Conservation (phyloP, 345 rosid species). For the Rhodamnia argentea region DNA sequence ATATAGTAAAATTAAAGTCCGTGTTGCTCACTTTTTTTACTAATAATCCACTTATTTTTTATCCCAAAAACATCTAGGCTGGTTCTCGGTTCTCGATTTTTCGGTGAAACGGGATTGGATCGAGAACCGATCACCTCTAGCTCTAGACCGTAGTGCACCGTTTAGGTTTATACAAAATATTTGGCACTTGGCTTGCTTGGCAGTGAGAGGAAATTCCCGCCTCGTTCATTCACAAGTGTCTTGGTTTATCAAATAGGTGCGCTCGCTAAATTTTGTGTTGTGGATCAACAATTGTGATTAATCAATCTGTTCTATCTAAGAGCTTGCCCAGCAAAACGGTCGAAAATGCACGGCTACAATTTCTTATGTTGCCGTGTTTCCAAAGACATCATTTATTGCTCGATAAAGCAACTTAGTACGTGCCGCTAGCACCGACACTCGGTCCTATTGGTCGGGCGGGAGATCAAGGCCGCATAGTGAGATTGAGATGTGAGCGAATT, state of each 20-base stretch:
- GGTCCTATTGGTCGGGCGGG: not conserved
- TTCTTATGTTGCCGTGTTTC: not conserved
- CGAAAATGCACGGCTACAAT: not conserved
- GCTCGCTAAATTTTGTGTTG: not conserved
- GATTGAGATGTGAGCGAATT: not conserved
- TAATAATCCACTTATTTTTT: too few relatives aligned
- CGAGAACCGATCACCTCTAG: too few relatives aligned
- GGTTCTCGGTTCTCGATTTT: too few relatives aligned
- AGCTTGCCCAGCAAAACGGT: not conserved
- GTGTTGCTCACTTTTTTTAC: too few relatives aligned
- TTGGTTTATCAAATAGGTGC: not conserved
- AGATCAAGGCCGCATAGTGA: not conserved
- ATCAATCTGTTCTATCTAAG: not conserved
- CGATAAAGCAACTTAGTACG: not conserved
- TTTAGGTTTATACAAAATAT: not conserved
- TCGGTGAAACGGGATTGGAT: too few relatives aligned
- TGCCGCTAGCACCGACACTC: accelerated
- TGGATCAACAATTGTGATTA: not conserved
- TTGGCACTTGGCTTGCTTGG: not conserved
- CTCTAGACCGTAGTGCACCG: not conserved
- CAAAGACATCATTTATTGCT: accelerated
- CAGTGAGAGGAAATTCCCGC: not conserved
- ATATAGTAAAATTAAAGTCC: too few relatives aligned
- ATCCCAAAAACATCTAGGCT: too few relatives aligned
- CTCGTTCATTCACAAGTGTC: not conserved